phyloP scores from a whole-genome alignment of 257 asterid species.

The Plantago elongata region DNA sequence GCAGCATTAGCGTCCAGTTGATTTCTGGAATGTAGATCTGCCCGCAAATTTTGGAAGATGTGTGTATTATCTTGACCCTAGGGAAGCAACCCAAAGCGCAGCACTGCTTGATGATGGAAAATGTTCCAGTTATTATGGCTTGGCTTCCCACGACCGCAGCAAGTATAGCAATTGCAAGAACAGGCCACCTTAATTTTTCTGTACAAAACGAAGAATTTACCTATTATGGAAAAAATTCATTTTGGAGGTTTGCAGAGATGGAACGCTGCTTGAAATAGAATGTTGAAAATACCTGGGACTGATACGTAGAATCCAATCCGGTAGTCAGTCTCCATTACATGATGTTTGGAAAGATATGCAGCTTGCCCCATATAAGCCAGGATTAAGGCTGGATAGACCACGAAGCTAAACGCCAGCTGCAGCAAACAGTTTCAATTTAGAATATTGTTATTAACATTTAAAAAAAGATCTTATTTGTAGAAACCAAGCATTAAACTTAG shows the following conservation, averaged over 20 bases:
- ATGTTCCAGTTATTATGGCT: conserved; percentile 89
- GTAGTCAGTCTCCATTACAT: conserved; percentile 57
- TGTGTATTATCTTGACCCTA: conserved; percentile 72
- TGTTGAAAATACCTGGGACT: conserved; percentile 61
- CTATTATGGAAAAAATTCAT: neutral
- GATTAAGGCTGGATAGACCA: conserved; percentile 86
- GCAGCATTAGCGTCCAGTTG: conserved; percentile 87
- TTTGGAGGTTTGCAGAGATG: neutral
- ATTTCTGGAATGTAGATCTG: conserved; percentile 93
- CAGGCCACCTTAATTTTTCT: conserved; percentile 87
- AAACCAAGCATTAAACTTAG: neutral
- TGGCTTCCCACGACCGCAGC: conserved; percentile 99
- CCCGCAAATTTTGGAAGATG: conserved; percentile 81
- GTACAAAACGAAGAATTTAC: conserved; percentile 8
- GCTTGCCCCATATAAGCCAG: conserved; percentile 99
- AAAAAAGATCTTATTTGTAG: neutral
- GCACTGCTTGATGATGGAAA: conserved; percentile 91
- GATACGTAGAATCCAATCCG: conserved; percentile 85
- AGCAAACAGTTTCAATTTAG: conserved; percentile 17
- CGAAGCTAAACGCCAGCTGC: conserved; percentile 85
- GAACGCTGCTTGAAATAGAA: conserved; percentile 6
- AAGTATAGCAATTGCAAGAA: conserved; percentile 88
- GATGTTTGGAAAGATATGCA: conserved; percentile 92
- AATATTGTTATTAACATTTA: neutral
- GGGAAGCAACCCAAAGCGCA: conserved; percentile 96